Conservation (phyloP, 2,329 filamentous ascomycete genomes). For the Waltergamsia citrina region DNA sequence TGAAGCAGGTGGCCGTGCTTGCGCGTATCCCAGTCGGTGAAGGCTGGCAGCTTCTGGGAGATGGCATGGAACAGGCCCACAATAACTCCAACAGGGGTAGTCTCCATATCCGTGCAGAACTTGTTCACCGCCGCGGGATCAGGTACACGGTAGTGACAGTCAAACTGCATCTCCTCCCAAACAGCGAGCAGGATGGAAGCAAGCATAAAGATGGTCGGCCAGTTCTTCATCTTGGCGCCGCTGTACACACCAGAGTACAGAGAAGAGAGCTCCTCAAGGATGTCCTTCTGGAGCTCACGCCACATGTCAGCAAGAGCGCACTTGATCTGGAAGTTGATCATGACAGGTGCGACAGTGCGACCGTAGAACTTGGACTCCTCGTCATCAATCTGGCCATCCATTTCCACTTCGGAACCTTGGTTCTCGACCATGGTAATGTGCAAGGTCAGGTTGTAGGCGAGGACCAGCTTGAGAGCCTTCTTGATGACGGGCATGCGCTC, state of each 20-base stretch:
- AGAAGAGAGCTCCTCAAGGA: constrained; percentile 83
- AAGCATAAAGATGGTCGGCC: constrained; percentile 97
- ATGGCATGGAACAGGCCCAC: constrained; percentile 96
- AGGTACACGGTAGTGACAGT: constrained; percentile 90
- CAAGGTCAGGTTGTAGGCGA: constrained; percentile 91
- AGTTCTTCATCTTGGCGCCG: constrained; percentile 95
- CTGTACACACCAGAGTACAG: constrained; percentile 98
- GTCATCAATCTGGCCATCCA: constrained; percentile 78
- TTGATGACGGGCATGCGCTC: constrained; percentile 84
- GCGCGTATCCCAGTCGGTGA: constrained; percentile 87
- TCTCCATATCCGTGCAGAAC: constrained; percentile 96
- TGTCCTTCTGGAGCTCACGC: constrained; percentile 94
- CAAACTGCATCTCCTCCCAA: constrained; percentile 99
- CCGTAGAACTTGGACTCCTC: constrained; percentile 80
- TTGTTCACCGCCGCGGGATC: constrained; percentile 79
- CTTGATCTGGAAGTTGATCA: constrained; percentile 99
- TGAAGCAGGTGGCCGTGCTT: constrained; percentile 86
- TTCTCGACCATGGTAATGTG: constrained; percentile 94
- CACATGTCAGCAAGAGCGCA: constrained; percentile 95
- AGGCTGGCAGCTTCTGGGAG: constrained; percentile 87
- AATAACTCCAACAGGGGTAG: constrained; percentile 89
- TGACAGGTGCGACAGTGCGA: constrained; percentile 86
- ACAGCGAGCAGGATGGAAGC: constrained; percentile 87
- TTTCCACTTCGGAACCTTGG: constrained; percentile 66
- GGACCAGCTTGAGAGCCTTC: constrained; percentile 88